Evolutionary conservation across 257 asterid species (phyloP), one percentile per base, ranked within the genome.

Genomic region (Euphrasia confusa): DNA sequence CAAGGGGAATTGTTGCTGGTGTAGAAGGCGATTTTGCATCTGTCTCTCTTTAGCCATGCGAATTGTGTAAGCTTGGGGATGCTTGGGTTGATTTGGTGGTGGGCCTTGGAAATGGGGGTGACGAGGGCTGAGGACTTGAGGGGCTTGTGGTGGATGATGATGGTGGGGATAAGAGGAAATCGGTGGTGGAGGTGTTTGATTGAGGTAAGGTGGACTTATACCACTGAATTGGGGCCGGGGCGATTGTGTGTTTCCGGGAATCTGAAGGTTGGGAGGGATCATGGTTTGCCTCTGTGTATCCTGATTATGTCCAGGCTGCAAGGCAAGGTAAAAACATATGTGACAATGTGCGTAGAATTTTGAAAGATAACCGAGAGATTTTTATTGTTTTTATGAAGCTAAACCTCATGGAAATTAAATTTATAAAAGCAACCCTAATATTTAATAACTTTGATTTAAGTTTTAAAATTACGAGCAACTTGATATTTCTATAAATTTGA

Each of bases 41-140:
- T 83, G 97, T 77, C 91, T 81, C 72, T 87, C 96, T 78, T 85
- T 93, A 54, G 89, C 95, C 61, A 94, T 40, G 66, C 81, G 95
- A 61, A 79, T 65, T 9, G 95, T 92, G 69, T 79, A 84, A 7
- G 88, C 86, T 72, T 82, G 98, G 69, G 81, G 98, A 58, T 86
- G 89, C 80, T 85, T 37, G 42, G 42, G 42, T 37, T 37, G 42
- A 37, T 37, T 37, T 37, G 42, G 42, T 37, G 42, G 42, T 37
- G 42, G 42, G 11, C 42, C 42, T 37, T 37, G 42, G 42, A 37
- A 37, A 37, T 37, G 42, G 42, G 42, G 42, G 42, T 37, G 42
- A 8, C 42, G 96, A 11, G 85, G 65, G 69, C 55, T 83, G 67
- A 82, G 56, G 54, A 78, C 79, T 92, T 7, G 58, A 8, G 32